phyloP scores from a whole-genome alignment of 2,329 filamentous ascomycete genomes.

The Hansfordia pulvinata region DNA sequence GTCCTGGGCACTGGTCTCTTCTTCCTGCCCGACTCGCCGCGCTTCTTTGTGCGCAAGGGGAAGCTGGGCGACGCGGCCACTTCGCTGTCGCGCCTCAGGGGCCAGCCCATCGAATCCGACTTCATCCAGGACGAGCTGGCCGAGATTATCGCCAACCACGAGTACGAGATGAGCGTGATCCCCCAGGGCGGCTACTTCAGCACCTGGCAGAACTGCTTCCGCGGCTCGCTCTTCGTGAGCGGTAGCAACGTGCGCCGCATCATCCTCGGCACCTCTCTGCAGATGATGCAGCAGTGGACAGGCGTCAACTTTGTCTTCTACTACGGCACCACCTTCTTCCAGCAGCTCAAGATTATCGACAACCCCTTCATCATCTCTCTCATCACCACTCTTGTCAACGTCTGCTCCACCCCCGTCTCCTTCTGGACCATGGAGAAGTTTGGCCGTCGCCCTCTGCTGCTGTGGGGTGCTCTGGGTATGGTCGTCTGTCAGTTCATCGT shows the following conservation, averaged over 20 bases:
- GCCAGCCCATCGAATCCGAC: conserved; percentile 57
- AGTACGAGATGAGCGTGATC: conserved; percentile 63
- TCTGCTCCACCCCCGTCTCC: conserved; percentile 70
- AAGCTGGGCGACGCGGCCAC: conserved; percentile 49
- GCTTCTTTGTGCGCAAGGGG: conserved; percentile 73
- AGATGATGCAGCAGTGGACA: conserved; percentile 75
- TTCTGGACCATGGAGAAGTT: conserved; percentile 77
- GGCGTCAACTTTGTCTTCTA: conserved; percentile 93
- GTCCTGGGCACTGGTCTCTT: conserved; percentile 62
- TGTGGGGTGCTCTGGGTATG: conserved; percentile 72
- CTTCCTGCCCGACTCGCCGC: conserved; percentile 71
- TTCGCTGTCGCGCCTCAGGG: conserved; percentile 55
- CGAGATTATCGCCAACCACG: conserved; percentile 81
- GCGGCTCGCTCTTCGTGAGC: conserved; percentile 5
- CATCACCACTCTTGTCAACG: conserved; percentile 81
- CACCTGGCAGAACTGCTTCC: conserved; percentile 53
- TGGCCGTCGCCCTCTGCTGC: conserved; percentile 67
- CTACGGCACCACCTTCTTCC: conserved; percentile 75
- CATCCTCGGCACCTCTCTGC: conserved; percentile 51
- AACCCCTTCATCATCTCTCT: conserved; percentile 76
- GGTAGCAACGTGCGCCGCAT: conserved; percentile 1
- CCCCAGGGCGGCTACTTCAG: conserved; percentile 50
- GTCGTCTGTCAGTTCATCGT: conserved; percentile 78
- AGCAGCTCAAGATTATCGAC: conserved; percentile 59
- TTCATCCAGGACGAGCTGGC: conserved; percentile 68